A percentile compares a stretch with the other conserved stretches of the same genome.
Conservation (phyloP, 2,329 filamentous ascomycete species). For the Exophiala dermatitidis region DNA sequence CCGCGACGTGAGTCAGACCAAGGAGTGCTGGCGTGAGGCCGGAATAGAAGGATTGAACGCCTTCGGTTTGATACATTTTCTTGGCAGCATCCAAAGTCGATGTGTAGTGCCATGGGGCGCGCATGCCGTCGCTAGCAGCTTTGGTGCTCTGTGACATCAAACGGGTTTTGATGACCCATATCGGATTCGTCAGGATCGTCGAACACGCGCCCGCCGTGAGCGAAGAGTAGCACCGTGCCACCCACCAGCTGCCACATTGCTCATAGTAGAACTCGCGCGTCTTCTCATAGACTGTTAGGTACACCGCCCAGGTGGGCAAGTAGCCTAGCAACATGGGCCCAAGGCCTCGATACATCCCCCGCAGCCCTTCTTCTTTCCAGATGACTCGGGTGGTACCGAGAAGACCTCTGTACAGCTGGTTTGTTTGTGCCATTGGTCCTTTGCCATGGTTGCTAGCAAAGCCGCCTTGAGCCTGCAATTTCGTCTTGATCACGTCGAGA, state of each 20-base stretch:
- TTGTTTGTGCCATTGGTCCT: constrained; percentile 38
- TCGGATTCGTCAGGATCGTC: constrained; percentile 90
- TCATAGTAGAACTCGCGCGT: constrained; percentile 64
- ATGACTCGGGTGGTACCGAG: constrained; percentile 80
- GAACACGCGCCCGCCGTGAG: constrained; percentile 86
- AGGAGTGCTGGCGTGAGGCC: constrained; percentile 86
- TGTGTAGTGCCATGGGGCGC: constrained; percentile 72
- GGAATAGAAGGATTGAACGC: constrained; percentile 85
- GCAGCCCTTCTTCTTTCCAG: constrained; percentile 77
- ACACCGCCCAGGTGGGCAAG: constrained; percentile 95
- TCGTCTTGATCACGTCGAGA: constrained; percentile 98
- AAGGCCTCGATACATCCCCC: constrained; percentile 85
- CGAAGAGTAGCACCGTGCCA: constrained; percentile 81
- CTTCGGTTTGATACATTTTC: constrained; percentile 93
- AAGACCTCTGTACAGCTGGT: constrained; percentile 70
- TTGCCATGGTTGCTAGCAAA: constrained; percentile 52
- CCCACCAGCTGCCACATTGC: constrained; percentile 63
- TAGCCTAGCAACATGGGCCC: constrained; percentile 94
- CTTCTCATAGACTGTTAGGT: constrained; percentile 92
- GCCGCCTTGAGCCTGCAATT: constrained; percentile 88
- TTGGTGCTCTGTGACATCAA: constrained; percentile 81
- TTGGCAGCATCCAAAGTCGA: constrained; percentile 84
- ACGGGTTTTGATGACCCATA: constrained; percentile 98
- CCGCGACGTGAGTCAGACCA: constrained; percentile 87
- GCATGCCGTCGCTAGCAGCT: constrained; percentile 45